phyloP scores from a whole-genome alignment of 2,329 filamentous ascomycete species.

The Tothia fuscella region DNA sequence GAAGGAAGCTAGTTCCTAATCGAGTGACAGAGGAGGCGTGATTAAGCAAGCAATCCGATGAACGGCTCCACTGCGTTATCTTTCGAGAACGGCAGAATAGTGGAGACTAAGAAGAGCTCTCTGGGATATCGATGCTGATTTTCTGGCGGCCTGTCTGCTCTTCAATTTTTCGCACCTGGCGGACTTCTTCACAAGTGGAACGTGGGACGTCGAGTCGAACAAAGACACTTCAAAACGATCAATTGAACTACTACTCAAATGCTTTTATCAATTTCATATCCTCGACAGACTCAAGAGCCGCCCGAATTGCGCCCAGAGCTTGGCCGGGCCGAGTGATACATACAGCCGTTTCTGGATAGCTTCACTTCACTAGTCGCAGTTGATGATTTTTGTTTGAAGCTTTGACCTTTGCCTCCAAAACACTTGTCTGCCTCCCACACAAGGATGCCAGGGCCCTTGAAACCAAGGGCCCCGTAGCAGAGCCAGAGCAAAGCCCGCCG shows the following conservation, averaged over 20 bases:
- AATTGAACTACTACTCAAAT: background rate
- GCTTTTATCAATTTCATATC: slow-evolving; percentile 1
- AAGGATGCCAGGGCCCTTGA: slow-evolving; percentile 1
- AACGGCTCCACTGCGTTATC: too few species aligned
- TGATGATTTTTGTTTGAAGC: background rate
- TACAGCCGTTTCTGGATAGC: slow-evolving; percentile 6
- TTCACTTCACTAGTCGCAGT: background rate
- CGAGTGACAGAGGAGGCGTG: slow-evolving; percentile 1
- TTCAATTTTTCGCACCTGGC: background rate
- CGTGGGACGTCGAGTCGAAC: background rate
- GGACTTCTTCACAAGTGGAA: background rate
- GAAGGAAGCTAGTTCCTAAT: background rate
- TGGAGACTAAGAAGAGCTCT: background rate
- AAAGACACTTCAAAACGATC: background rate
- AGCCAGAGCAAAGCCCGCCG: too few species aligned
- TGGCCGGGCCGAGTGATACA: slow-evolving; percentile 9
- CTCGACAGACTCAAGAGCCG: slow-evolving; percentile 2
- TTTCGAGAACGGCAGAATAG: background rate
- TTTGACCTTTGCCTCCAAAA: background rate
- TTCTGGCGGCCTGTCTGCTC: background rate
- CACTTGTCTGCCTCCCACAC: slow-evolving; percentile 1
- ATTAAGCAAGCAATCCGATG: slow-evolving; percentile 5
- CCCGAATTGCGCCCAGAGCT: slow-evolving; percentile 9
- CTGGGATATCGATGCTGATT: background rate
- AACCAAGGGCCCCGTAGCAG: background rate